These are phyloP conservation scores for Venustampulla echinocandica DNA, from an alignment of 495 filamentous ascomycete genomes.

Conservation along the genomic window DNA sequence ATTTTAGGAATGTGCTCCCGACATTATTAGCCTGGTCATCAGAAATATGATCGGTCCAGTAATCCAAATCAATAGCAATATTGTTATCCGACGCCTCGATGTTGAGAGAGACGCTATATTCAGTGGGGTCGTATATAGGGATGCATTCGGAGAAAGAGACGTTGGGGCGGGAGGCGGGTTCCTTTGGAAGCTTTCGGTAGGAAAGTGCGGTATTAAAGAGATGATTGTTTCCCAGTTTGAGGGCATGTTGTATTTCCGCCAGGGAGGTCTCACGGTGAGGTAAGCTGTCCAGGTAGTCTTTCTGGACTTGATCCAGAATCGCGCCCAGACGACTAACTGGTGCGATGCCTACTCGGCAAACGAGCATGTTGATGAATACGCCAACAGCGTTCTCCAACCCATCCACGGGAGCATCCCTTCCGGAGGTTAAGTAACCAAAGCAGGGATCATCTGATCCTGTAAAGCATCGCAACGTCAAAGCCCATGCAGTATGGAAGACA, in stretches of 20 bases:
- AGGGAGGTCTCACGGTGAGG: slow-evolving; percentile 45
- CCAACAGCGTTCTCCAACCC: slow-evolving; percentile 26
- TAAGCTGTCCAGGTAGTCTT: slow-evolving; percentile 39
- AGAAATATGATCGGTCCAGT: slow-evolving; percentile 41
- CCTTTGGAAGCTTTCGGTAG: slow-evolving; percentile 2
- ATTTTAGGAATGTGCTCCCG: slow-evolving; percentile 38
- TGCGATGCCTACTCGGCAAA: slow-evolving; percentile 6
- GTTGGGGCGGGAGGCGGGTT: not conserved
- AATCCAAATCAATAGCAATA: slow-evolving; percentile 44
- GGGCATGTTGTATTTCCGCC: slow-evolving; percentile 46
- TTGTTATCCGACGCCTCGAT: slow-evolving; percentile 40
- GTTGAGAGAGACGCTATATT: slow-evolving; percentile 47
- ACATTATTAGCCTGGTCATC: slow-evolving; percentile 40
- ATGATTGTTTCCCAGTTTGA: slow-evolving; percentile 39
- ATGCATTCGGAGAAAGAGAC: slow-evolving; percentile 6
- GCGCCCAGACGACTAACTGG: slow-evolving; percentile 24
- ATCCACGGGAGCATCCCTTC: slow-evolving; percentile 13
- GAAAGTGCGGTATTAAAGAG: slow-evolving; percentile 53
- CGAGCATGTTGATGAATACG: slow-evolving; percentile 8
- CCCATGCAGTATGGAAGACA: slow-evolving; percentile 47
- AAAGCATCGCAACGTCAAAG: slow-evolving; percentile 43
- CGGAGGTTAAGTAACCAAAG: slow-evolving; percentile 37
- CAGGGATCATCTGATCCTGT: slow-evolving; percentile 46
- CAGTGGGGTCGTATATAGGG: slow-evolving; percentile 46
- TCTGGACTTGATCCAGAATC: slow-evolving; percentile 37